These are phyloP conservation scores for Tilletia indica DNA, from an alignment of 1,284 basidiomycete genomes.

Conservation along the genomic window DNA sequence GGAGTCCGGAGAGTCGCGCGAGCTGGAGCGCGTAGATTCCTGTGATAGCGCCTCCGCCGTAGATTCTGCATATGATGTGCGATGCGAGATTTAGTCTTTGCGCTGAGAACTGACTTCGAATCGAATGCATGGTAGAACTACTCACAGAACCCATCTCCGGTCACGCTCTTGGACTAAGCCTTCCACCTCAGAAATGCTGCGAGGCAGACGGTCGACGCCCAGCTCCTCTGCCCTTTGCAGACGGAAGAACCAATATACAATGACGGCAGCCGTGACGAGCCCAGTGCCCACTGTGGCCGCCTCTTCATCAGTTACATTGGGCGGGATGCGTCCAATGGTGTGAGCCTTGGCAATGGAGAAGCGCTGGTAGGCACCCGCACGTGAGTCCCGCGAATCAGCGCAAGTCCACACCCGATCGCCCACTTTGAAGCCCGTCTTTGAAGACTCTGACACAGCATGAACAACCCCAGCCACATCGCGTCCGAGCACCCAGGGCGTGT, in stretches of 20 bases:
- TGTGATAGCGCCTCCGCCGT: conserved; percentile 46
- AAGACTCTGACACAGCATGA: conserved; percentile 57
- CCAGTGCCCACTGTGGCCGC: conserved; percentile 48
- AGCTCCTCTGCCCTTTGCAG: conserved; percentile 22
- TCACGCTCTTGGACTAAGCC: neutral
- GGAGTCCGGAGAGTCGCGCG: conserved; percentile 29
- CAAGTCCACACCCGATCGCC: conserved; percentile 58
- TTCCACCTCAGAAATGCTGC: neutral
- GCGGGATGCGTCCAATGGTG: conserved; percentile 33
- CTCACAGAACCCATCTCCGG: conserved; percentile 36
- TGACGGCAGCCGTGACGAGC: conserved; percentile 52
- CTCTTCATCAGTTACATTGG: conserved; percentile 28
- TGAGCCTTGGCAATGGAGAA: conserved; percentile 31
- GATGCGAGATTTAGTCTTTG: too few relatives aligned
- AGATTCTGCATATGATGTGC: conserved; percentile 24
- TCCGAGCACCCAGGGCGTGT: conserved; percentile 57
- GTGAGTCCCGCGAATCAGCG: conserved; percentile 39
- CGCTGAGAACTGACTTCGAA: too few relatives aligned
- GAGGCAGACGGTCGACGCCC: conserved; percentile 15
- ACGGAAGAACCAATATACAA: conserved; percentile 41
- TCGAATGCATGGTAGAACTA: neutral
- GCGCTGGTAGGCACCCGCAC: conserved; percentile 43
- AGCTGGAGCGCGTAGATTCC: conserved; percentile 46
- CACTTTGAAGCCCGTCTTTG: conserved; percentile 58
- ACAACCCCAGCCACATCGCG: conserved; percentile 60